A percentile compares a stretch with the other conserved stretches of the same genome.
Conservation (phyloP, 352 stramenopile genomes). For the Plasmopara muralis region DNA sequence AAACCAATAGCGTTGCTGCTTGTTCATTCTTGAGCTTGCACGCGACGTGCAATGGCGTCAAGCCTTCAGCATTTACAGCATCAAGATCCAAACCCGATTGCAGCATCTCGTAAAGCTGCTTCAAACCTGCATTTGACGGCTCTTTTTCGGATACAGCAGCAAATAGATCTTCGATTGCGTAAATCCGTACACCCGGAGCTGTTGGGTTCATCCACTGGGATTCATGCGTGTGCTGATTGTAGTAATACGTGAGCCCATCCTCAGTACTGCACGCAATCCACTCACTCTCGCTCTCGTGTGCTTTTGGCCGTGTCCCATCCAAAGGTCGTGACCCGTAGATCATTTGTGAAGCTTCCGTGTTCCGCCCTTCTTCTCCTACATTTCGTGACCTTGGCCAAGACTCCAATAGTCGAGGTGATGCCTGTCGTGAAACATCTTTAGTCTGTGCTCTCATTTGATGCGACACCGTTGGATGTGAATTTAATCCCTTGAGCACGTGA, state of each 20-base stretch:
- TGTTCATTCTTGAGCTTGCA: slow-evolving; percentile 40
- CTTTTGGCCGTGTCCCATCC: background rate
- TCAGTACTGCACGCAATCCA: slow-evolving; percentile 45
- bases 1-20: slow-evolving; percentile 33
- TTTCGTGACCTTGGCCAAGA: slow-evolving; percentile 6
- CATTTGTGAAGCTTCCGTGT: slow-evolving; percentile 10
- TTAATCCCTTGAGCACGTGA: slow-evolving; percentile 13
- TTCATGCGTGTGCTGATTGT: slow-evolving; percentile 47
- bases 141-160: slow-evolving; percentile 17
- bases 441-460: slow-evolving; percentile 15
- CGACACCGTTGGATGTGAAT: slow-evolving; percentile 16
- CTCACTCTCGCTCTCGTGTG: slow-evolving; percentile 15
- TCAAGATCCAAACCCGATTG: slow-evolving; percentile 32
- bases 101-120: slow-evolving; percentile 33
- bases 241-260: slow-evolving; percentile 60
- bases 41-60: slow-evolving; percentile 48
- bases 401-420: slow-evolving; percentile 10
- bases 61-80: slow-evolving; percentile 21
- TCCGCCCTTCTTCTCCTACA: background rate
- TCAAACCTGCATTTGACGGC: slow-evolving; percentile 17
- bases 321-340: background rate
- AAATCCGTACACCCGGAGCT: slow-evolving; percentile 2
- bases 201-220: slow-evolving; percentile 54
- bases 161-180: slow-evolving; percentile 22
- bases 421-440: slow-evolving; percentile 19